Conservation (phyloP, 768 basidiomycete genomes). For the Tulasnella sp. region DNA sequence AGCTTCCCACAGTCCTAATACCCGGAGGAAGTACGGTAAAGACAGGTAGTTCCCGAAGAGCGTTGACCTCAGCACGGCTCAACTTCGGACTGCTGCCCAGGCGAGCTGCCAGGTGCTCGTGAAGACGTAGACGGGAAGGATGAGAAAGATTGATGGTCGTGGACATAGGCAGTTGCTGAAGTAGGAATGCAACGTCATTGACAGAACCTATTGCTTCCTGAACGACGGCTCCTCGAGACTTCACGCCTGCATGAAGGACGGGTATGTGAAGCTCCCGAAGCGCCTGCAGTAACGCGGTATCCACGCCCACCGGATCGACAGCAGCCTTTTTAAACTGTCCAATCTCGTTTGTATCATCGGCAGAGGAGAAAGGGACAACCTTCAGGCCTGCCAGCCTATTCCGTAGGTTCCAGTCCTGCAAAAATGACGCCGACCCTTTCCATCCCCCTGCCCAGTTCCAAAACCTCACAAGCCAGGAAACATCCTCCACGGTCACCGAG, state of each 20-base stretch:
- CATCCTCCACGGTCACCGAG: constrained; percentile 14
- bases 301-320: not conserved
- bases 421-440: not conserved
- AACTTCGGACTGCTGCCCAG: not conserved
- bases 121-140: not conserved
- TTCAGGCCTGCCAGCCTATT: not conserved
- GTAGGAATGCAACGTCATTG: not conserved
- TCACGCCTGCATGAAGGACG: not conserved
- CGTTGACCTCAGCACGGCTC: not conserved
- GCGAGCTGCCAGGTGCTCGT: not conserved
- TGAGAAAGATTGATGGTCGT: not conserved
- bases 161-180: not conserved
- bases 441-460: constrained; percentile 37
- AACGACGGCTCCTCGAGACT: not conserved
- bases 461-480: constrained; percentile 33
- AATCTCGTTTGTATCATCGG: not conserved
- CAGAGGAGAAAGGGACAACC: not conserved
- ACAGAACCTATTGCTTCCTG: not conserved
- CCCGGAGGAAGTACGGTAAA: not conserved
- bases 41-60: not conserved
- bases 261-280: not conserved
- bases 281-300: not conserved
- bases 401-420: not conserved
- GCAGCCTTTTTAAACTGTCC: not conserved
- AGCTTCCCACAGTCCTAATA: not conserved